Conservation (phyloP, 2,329 filamentous ascomycete genomes). For the Periconia digitata region DNA sequence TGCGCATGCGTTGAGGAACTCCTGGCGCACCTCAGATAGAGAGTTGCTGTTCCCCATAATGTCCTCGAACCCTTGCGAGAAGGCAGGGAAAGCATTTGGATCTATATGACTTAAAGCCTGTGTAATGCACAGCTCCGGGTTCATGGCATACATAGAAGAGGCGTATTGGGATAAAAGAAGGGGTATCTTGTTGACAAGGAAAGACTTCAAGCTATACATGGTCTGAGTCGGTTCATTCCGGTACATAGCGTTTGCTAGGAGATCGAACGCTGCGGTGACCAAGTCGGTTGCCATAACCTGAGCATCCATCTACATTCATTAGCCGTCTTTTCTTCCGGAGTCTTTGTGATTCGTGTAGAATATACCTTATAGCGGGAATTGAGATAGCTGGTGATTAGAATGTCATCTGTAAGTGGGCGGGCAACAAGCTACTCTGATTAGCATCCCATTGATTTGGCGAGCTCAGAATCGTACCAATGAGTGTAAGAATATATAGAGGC, state of each 20-base stretch:
- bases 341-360: background rate
- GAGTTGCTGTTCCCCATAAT: slow-evolving; percentile 56
- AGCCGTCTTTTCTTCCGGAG: slow-evolving; percentile 23
- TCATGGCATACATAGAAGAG: slow-evolving; percentile 60
- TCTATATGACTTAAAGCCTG: slow-evolving; percentile 67
- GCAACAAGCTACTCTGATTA: slow-evolving; percentile 69
- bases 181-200: slow-evolving; percentile 75
- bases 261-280: slow-evolving; percentile 85
- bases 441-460: slow-evolving; percentile 7
- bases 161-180: slow-evolving; percentile 61
- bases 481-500: slow-evolving; percentile 83
- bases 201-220: slow-evolving; percentile 78
- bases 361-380: slow-evolving; percentile 79
- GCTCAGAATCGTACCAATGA: slow-evolving; percentile 59
- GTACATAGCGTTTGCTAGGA: slow-evolving; percentile 84
- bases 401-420: slow-evolving; percentile 81
- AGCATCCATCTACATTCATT: slow-evolving; percentile 64
- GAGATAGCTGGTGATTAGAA: slow-evolving; percentile 74
- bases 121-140: slow-evolving; percentile 65
- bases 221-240: slow-evolving; percentile 62
- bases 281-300: slow-evolving; percentile 79
- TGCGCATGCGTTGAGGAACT: slow-evolving; percentile 89
- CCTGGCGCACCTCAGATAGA: slow-evolving; percentile 68
- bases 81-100: slow-evolving; percentile 63
- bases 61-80: slow-evolving; percentile 66